Percentiles rank a stretch among this genome's conserved stretches.
These are phyloP conservation scores for Alternaria brassicae DNA, from an alignment of 2,329 filamentous ascomycete genomes.

Conservation along the genomic window DNA sequence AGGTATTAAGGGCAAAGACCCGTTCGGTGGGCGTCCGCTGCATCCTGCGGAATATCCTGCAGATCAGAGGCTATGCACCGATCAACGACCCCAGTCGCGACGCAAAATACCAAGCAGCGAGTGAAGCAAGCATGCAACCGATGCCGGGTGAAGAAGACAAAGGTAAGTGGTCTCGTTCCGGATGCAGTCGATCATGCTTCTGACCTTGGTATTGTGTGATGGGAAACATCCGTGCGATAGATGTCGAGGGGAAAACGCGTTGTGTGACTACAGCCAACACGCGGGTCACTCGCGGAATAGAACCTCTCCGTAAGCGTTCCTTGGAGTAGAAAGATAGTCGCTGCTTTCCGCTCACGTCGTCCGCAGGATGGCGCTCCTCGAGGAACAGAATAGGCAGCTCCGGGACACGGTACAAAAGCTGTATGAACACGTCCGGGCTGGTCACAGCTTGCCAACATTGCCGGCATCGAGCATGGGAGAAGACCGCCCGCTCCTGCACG, in stretches of 20 bases:
- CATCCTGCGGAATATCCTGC: background rate
- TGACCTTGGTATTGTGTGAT: conserved; percentile 3
- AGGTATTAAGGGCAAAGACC: background rate
- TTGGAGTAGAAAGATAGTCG: background rate
- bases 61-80: background rate
- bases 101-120: conserved; percentile 5
- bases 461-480: background rate
- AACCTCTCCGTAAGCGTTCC: background rate
- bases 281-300: background rate
- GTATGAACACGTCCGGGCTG: background rate
- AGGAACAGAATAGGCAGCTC: conserved; percentile 4
- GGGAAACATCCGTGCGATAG: background rate
- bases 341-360: background rate
- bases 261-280: background rate
- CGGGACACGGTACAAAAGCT: background rate
- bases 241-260: background rate
- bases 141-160: conserved; percentile 16
- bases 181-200: background rate
- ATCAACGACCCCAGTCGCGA: background rate
- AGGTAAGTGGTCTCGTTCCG: conserved; percentile 4
- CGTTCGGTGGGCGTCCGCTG: background rate
- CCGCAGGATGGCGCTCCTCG: background rate
- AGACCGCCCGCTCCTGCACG: background rate
- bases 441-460: background rate
- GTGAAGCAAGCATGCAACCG: conserved; percentile 15